These are phyloP conservation scores for Cutaneotrichosporon dermatis DNA, from an alignment of 1,284 basidiomycete genomes.

Conservation along the genomic window DNA sequence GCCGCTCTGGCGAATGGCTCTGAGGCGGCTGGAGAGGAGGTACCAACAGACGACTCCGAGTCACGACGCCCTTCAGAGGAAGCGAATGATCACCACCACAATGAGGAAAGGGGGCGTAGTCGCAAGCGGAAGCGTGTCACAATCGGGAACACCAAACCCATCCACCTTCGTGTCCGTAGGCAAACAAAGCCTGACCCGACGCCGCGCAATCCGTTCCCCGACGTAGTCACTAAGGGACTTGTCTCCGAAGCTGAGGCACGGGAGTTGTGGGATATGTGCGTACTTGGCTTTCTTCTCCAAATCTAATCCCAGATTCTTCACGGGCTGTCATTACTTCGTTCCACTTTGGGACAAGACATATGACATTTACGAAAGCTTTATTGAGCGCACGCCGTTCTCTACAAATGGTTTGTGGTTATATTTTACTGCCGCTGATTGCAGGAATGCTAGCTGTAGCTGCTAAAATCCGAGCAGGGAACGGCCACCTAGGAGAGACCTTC, in stretches of 20 bases:
- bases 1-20: slow-evolving; percentile 50
- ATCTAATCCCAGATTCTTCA: slow-evolving; percentile 70
- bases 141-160: slow-evolving; percentile 27
- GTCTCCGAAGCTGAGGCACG: slow-evolving; percentile 74
- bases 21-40: neutral
- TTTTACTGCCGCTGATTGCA: neutral
- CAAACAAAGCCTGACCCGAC: slow-evolving; percentile 80
- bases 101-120: slow-evolving; percentile 5
- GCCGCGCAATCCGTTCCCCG: slow-evolving; percentile 59
- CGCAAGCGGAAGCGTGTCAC: slow-evolving; percentile 36
- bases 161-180: slow-evolving; percentile 65
- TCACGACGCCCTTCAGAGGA: neutral
- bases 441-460: slow-evolving; percentile 78
- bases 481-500: slow-evolving; percentile 74
- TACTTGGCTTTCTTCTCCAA: slow-evolving; percentile 37
- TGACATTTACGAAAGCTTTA: slow-evolving; percentile 83
- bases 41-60: neutral
- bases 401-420: slow-evolving; percentile 37
- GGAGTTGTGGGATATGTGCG: slow-evolving; percentile 76
- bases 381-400: slow-evolving; percentile 87
- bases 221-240: slow-evolving; percentile 56
- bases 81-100: neutral
- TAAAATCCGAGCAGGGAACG: slow-evolving; percentile 84
- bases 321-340: slow-evolving; percentile 90
- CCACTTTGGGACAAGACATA: slow-evolving; percentile 84